Evolutionary conservation across 441 rosid species (phyloP), one percentile per base, ranked within the genome.

Genomic region (Pelargonium cotyledonis): DNA sequence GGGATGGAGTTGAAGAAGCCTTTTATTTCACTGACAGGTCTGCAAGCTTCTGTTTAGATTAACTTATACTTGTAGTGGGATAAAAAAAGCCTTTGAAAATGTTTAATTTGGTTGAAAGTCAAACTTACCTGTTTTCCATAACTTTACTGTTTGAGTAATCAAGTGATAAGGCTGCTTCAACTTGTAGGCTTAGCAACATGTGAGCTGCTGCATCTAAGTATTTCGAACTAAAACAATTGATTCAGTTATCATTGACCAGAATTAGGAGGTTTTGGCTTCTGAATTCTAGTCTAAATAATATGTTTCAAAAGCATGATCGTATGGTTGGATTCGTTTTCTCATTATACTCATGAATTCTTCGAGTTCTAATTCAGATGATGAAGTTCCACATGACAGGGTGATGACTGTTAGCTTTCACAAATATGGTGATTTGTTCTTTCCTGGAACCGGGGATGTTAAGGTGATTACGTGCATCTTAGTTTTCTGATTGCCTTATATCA

Each of bases 391-490:
- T 70, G 80, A 65, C 84, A 95, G 98, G 92, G 98, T 95, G 78
- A 95, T 95, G 99, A 95, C 99, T 51, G 97, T 95, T 76, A 95
- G 99, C 81, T 95, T 95, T 82, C 99, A 95, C 85, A 95, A 92
- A 84, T 90, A 70, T 62, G 98, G 99, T 65, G 97, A 95, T 85
- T 73, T 81, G 83, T 95, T 92, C 86, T 95, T 95, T 81, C 99
- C 99, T 73, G 99, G 96, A 69, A 95, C 99, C 0, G 99, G 98
- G 40, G 98, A 95, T 83, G 96, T 86, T 78, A 90, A 95, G 98
- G 99, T 95, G 77, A 73, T 65, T 65, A 4, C 60, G 51, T 26
- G 58, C 19, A 57, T 19, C 72, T 75, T 69, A 55, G 15, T 53
- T 31, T 10, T 55, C 61, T 31, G 8, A 10, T 43, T 64, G 5